A percentile compares a stretch with the other conserved stretches of the same genome.
phyloP scores from a whole-genome alignment of 257 asterid species.

The Misopates orontium region DNA sequence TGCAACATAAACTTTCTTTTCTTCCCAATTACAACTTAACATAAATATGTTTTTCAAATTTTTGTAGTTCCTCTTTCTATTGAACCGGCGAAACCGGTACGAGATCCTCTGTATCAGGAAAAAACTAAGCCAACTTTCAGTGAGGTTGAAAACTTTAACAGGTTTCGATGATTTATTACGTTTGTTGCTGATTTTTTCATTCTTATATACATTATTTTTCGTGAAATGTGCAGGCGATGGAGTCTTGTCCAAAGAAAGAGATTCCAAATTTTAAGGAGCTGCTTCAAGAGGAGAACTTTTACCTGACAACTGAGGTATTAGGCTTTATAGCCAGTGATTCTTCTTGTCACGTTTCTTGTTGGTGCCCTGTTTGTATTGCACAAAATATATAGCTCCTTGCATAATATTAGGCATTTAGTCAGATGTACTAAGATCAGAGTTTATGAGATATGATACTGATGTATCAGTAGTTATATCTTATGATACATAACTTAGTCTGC shows the following conservation, averaged over 20 bases:
- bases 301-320: slow-evolving; percentile 79
- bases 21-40: neutral
- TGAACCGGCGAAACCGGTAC: slow-evolving; percentile 64
- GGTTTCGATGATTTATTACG: neutral
- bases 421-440: neutral
- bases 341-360: slow-evolving; percentile 4
- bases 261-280: slow-evolving; percentile 64
- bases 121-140: slow-evolving; percentile 66
- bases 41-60: slow-evolving; percentile 10
- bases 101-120: slow-evolving; percentile 76
- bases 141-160: slow-evolving; percentile 44
- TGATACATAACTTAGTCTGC: neutral
- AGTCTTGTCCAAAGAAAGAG: slow-evolving; percentile 69
- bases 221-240: slow-evolving; percentile 58
- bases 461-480: neutral
- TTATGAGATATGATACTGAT: neutral
- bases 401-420: slow-evolving; percentile 5
- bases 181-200: neutral
- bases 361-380: neutral
- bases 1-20: neutral
- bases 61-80: slow-evolving; percentile 64
- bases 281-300: slow-evolving; percentile 79
- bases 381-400: too few relatives aligned
- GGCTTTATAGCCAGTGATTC: neutral
- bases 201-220: slow-evolving; percentile 14